Evolutionary conservation across 805 yeast species (phyloP).

Genomic region (Wickerhamomyces bisporus): DNA sequence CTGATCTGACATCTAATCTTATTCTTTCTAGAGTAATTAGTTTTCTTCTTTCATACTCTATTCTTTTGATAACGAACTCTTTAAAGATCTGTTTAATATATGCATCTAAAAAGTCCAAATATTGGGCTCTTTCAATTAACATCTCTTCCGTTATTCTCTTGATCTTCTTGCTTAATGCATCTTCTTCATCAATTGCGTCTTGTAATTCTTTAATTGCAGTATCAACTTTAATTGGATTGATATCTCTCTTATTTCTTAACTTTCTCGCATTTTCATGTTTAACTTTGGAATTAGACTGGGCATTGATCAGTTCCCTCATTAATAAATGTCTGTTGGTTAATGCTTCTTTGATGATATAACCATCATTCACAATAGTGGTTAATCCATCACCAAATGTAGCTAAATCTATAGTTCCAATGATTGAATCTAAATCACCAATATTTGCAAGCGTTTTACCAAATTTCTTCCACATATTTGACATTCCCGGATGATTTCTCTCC

Average conservation of each 20-base stretch:
- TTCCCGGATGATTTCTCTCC: conserved; percentile 60
- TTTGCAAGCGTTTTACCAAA: conserved; percentile 63
- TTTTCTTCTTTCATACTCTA: conserved; percentile 82
- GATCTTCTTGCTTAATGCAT: conserved; percentile 69
- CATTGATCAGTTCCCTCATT: conserved; percentile 81
- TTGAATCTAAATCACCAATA: conserved; percentile 71
- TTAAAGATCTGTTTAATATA: conserved; percentile 52
- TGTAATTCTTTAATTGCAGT: conserved; percentile 81
- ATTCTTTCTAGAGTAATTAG: conserved; percentile 67
- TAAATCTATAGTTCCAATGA: conserved; percentile 65
- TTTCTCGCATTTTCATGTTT: conserved; percentile 69
- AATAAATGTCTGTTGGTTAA: conserved; percentile 86
- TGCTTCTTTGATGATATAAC: conserved; percentile 86
- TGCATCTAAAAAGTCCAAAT: conserved; percentile 51
- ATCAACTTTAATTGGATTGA: conserved; percentile 85
- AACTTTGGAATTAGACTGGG: conserved; percentile 67
- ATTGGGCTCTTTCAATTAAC: conserved; percentile 63
- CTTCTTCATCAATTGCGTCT: conserved; percentile 70
- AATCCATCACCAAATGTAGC: conserved; percentile 77
- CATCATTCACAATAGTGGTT: conserved; percentile 59
- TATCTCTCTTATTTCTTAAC: conserved; percentile 64
- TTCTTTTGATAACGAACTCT: conserved; percentile 59
- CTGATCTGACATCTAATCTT: conserved; percentile 65
- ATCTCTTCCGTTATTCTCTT: conserved; percentile 82
- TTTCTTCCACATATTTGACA: conserved; percentile 74